These are phyloP conservation scores for Blastomyces percursus DNA, from an alignment of 2,329 filamentous ascomycete species.

Conservation along the genomic window DNA sequence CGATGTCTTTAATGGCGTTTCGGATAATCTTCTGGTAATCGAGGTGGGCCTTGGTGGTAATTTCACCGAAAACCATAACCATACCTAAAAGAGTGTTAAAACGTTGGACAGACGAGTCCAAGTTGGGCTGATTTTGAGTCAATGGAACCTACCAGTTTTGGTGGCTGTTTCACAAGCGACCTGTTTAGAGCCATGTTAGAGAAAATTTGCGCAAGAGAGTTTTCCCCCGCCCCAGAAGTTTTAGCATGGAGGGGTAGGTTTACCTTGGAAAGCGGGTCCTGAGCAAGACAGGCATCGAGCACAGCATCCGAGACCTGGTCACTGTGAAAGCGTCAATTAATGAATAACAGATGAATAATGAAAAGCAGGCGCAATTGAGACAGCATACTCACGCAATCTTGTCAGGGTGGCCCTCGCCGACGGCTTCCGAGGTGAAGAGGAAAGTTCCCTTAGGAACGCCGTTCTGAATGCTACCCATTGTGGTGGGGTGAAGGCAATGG, in stretches of 20 bases:
- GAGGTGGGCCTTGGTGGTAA: constrained; percentile 87
- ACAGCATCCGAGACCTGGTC: constrained; percentile 98
- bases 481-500: constrained; percentile 25
- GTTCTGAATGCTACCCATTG: constrained; percentile 40
- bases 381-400: constrained; percentile 62
- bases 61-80: constrained; percentile 99
- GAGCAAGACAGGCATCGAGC: constrained; percentile 90
- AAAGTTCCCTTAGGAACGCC: constrained; percentile 51
- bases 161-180: constrained; percentile 97
- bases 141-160: constrained; percentile 67
- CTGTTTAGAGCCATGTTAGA: constrained; percentile 19
- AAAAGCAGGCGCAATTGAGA: constrained; percentile 15
- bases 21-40: constrained; percentile 99
- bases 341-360: background rate
- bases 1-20: constrained; percentile 91
- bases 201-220: background rate
- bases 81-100: constrained; percentile 40
- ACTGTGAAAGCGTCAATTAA: constrained; percentile 27
- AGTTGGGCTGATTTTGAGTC: constrained; percentile 7
- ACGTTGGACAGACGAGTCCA: constrained; percentile 8
- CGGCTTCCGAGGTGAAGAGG: constrained; percentile 83
- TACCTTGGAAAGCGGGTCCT: constrained; percentile 93
- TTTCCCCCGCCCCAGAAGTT: constrained; percentile 2
- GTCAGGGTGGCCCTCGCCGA: constrained; percentile 84
- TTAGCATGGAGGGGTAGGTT: constrained; percentile 8